Base-by-base conservation (phyloP, 2,329 filamentous ascomycete species). In the Fusarium xyrophilum region DNA sequence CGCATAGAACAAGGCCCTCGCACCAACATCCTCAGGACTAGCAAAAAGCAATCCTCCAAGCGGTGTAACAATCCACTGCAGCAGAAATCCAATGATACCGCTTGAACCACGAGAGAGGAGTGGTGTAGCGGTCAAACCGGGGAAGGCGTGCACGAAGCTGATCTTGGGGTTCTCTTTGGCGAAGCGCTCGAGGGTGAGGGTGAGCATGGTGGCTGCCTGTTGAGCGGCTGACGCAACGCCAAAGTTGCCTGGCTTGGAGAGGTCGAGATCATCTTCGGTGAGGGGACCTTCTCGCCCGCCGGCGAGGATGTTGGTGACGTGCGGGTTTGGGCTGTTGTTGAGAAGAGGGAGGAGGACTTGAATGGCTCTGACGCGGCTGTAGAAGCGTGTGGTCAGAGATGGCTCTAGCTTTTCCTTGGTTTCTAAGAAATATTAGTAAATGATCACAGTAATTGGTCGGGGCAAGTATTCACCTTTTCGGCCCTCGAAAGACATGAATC, bases 261-360 rank as follows among this genome's bases (percentile, higher is more conserved):
- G 78, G 32, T 83, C 82, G 10, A 84, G 77, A 51, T 87, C 83
- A 33, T 82, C 75, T 3, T 79, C 67, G 27, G 82, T 72, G 4
- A 88, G 74, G 3, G 78, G 64, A 2, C 80, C 81, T 76, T 88
- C 86, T n/a, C 78, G 76, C 3, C 84, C 83, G 3, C 79, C 84
- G 0, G 80, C 84, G 0, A 87, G 77, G 7, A 88, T 78, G 28
- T 77, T 82, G 39, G 85, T 76, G 8, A 87, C 82, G 4, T 86
- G 83, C 0, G 80, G 74, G 4, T 83, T 80, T 13, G 57, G 69
- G 68, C 21, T 78, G 75, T 10, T 47, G 27, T 65, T 53, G 1
- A 91, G 81, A 0, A 84, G 80, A 0, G 88, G 88, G 5, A 89
- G 82, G 2, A 91, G 81, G 50, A 87, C 85, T 43, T 82, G 65